Base-by-base conservation (phyloP, 192 early-diverging fungal species). In the Coemansia sp. region DNA sequence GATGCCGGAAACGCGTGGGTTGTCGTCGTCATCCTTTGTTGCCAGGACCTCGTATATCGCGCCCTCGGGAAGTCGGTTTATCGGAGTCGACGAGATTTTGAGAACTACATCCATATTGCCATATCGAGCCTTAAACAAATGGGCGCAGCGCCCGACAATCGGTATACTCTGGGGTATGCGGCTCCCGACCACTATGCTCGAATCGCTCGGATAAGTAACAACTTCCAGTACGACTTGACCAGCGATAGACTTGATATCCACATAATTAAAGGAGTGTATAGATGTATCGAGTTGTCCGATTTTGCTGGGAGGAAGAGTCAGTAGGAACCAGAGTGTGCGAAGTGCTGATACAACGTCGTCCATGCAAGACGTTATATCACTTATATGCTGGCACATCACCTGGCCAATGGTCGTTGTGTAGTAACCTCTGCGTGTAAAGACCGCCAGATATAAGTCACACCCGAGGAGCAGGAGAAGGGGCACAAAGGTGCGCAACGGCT, bases 11-110 rank as follows among this genome's bases (percentile, higher is more conserved):
- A 55, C 38, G 36, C 29, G 27, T 1, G 11, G 11, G 7, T 39
- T 39, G 34, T n/a, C 60, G 12, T 39, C 12, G 15, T 11, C 11
- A 22, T 62, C 18, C 34, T 38, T 62, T 3, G 34, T 62, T 5
- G n/a, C 9, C 2, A 75, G 64, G 2, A 66, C 46, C 16, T 66
- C 64, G 29, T 70, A 75, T 3, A 66, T 40, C 1, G 74, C 74
- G 40, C 68, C 44, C 38, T 75, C 74, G 3, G 68, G 68, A 18
- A 70, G 27, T 1, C 62, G 53, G 24, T 31, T 53, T 4, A 8
- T 27, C 1, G 22, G 68, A 5, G 62, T 63, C 62, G 43, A 75
- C n/a, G 64, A 31, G 0, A 75, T 11, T 46, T 75, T 75, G 0
- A 70, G 27, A 0, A 75, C n/a, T n/a, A n/a, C n/a, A n/a, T n/a